phyloP scores from a whole-genome alignment of 176 grass and related monocot genomes.

The Saccharum spontaneum region DNA sequence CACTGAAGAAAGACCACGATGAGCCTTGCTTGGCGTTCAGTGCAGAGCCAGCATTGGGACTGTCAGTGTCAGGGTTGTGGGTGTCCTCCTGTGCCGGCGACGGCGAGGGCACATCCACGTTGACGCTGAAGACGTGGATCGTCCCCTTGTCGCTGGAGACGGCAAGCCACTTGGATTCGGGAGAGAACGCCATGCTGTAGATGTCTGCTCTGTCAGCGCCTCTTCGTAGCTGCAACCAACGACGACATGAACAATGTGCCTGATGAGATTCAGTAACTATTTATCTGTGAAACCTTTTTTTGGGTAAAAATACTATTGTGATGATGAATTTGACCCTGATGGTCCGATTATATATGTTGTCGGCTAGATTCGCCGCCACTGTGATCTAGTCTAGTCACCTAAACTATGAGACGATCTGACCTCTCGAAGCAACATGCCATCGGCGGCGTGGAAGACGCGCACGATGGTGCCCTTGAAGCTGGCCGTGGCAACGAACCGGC shows the following conservation, averaged over 20 bases:
- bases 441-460: constrained; percentile 51
- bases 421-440: constrained; percentile 66
- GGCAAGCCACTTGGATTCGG: constrained; percentile 65
- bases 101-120: constrained; percentile 27
- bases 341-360: neutral
- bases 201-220: constrained; percentile 68
- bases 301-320: no score
- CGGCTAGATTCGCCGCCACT: neutral
- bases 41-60: neutral
- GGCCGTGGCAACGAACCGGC: constrained; percentile 61
- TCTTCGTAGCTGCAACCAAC: constrained; percentile 56
- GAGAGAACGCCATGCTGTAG: constrained; percentile 72
- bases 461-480: constrained; percentile 70
- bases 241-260: neutral
- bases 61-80: neutral
- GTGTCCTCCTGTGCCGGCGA: constrained; percentile 16
- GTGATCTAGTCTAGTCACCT: neutral
- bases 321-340: neutral
- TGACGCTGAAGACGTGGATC: constrained; percentile 73
- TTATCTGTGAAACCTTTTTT: neutral
- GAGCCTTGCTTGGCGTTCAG: neutral
- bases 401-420: constrained; percentile 10
- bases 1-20: constrained; percentile 50
- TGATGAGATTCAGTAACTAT: neutral
- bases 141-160: constrained; percentile 82